Conservation (phyloP, 805 yeast genomes). For the Sungouiozyma ichnusensis region DNA sequence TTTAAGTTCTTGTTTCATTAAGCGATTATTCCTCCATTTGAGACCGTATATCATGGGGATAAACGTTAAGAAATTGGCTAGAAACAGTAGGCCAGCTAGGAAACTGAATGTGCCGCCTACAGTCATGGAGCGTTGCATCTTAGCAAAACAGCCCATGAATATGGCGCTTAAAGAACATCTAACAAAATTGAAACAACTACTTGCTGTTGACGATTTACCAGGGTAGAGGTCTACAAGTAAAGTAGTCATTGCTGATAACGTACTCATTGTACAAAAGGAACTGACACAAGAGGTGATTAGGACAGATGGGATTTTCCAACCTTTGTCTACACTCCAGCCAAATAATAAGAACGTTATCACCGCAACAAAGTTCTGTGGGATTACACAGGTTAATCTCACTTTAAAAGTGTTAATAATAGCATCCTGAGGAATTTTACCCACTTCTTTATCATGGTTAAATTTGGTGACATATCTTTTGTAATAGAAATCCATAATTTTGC, state of each 20-base stretch:
- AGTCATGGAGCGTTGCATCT: constrained; percentile 47
- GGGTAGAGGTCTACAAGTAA: constrained; percentile 69
- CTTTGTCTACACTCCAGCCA: constrained; percentile 62
- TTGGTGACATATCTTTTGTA: constrained; percentile 31
- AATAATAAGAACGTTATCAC: constrained; percentile 39
- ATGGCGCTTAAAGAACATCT: constrained; percentile 63
- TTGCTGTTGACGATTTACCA: constrained; percentile 55
- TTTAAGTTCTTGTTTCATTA: constrained; percentile 11
- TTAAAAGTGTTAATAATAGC: constrained; percentile 41
- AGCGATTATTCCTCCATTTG: constrained; percentile 27
- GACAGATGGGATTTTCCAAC: constrained; percentile 41
- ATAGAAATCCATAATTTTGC: constrained; percentile 42
- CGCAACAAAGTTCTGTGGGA: constrained; percentile 36
- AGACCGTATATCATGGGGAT: constrained; percentile 31
- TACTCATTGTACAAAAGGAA: constrained; percentile 47
- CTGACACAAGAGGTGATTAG: constrained; percentile 46
- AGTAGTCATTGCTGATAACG: constrained; percentile 49
- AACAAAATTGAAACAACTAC: constrained; percentile 59
- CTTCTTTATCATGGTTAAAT: constrained; percentile 14
- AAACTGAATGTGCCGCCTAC: constrained; percentile 70
- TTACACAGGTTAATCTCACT: constrained; percentile 39
- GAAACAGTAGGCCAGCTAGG: constrained; percentile 40
- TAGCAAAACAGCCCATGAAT: constrained; percentile 55
- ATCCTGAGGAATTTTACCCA: constrained; percentile 18
- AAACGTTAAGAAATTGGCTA: constrained; percentile 21